Evolutionary conservation across 495 filamentous ascomycete genomes (phyloP), one percentile per base, ranked within the genome.

Genomic region (Cryomyces minteri): DNA sequence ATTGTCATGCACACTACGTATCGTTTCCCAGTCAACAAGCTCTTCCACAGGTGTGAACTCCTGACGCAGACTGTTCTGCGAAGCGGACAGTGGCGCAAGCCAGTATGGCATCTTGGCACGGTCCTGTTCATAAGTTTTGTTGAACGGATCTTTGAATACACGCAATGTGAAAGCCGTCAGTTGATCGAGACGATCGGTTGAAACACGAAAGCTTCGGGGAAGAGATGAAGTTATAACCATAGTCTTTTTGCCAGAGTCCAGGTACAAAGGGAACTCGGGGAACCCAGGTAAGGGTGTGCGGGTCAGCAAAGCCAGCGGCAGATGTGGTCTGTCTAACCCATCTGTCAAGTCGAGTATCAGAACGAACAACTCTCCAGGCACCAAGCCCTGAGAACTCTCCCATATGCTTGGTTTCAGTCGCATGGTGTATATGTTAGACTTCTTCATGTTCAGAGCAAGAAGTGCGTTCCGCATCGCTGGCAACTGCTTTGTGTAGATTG

Each of bases 401-500:
- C 90, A 98, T 5, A 87, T 61, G 6, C 65, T 62, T 3, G 90
- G 86, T 57, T 96, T 96, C 34, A 71, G 67, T 8, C 72, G 72
- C 81, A 88, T 90, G 6, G 54, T 58, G 55, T 96, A 98, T 40
- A 74, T 64, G 14, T 72, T 72, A 34, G 68, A 74, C 54, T 81
- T 84, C 48, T 83, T 86, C 29, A 72, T 77, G 47, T 77, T 80
- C 39, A 95, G 66, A 0, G 92, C 87, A 10, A 98, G 64, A n/a
- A 74, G 72, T 1, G 92, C 87, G 60, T 96, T 96, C 39, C 84
- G 72, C 85, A 94, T 94, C 5, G 68, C 73, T 4, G 85, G 88
- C 2, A 88, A 63, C 37, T 74, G 67, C 51, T 81, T 88, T 28
- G 71, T 76, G 46, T 82, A 83, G 4, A 71, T 74, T 0, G 90